Conservation (phyloP, 2,329 filamentous ascomycete species). For the Pseudodiploospora longispora region DNA sequence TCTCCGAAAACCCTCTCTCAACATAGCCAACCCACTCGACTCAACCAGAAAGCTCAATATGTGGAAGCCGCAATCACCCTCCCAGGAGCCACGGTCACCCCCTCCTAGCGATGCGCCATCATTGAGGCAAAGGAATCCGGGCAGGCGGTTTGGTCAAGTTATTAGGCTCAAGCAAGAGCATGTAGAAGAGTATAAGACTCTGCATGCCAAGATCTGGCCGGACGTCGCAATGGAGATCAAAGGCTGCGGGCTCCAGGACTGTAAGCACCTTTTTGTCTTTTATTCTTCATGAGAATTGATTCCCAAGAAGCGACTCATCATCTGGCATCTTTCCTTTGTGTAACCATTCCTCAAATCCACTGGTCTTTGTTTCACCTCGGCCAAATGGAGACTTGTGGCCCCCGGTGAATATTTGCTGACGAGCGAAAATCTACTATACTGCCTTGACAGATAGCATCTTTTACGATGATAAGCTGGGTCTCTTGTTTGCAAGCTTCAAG, state of each 20-base stretch:
- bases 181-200: constrained; percentile 62
- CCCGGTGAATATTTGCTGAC: too few species aligned
- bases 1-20: too few species aligned
- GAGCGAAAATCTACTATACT: neutral
- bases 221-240: constrained; percentile 70
- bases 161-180: constrained; percentile 61
- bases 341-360: too few species aligned
- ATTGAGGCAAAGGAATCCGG: constrained; percentile 29
- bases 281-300: neutral
- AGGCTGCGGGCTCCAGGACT: constrained; percentile 67
- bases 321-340: too few species aligned
- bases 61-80: constrained; percentile 17
- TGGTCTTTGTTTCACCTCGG: too few species aligned
- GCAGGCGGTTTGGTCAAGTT: constrained; percentile 60
- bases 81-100: constrained; percentile 7
- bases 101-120: neutral
- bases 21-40: neutral
- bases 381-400: too few species aligned
- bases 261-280: constrained; percentile 31
- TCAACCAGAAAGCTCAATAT: constrained; percentile 7
- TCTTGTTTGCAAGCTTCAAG: constrained; percentile 69
- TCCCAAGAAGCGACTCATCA: too few species aligned
- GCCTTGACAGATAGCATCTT: constrained; percentile 57
- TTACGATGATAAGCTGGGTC: constrained; percentile 53
- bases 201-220: constrained; percentile 68